These are phyloP conservation scores for Gamarada debralockiae DNA, from an alignment of 495 filamentous ascomycete genomes.

Conservation along the genomic window DNA sequence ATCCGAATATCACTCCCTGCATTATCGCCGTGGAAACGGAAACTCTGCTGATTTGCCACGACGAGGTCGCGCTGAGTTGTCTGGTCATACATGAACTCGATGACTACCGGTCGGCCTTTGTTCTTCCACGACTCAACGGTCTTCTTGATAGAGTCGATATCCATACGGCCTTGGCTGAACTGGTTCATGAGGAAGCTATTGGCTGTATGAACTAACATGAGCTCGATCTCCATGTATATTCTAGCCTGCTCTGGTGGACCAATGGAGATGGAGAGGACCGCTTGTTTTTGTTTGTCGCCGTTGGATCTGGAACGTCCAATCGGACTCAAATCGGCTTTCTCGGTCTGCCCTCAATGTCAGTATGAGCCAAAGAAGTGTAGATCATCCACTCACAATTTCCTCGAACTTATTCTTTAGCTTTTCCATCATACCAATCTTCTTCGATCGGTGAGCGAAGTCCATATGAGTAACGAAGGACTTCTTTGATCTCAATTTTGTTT, in stretches of 20 bases:
- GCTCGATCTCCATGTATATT: constrained; percentile 51
- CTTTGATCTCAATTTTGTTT: constrained; percentile 28
- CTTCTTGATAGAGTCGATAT: constrained; percentile 43
- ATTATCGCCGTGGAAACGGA: constrained; percentile 44
- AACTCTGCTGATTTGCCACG: constrained; percentile 40
- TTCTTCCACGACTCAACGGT: constrained; percentile 40
- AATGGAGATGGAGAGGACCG: constrained; percentile 40
- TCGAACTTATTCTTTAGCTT: constrained; percentile 46
- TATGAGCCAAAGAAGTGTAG: not conserved
- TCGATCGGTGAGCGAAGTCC: constrained; percentile 19
- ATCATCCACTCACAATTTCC: constrained; percentile 35
- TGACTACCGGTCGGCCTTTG: constrained; percentile 49
- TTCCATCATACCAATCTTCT: constrained; percentile 37
- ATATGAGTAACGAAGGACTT: constrained; percentile 3
- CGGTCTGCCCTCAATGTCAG: constrained; percentile 12
- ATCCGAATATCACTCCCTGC: constrained; percentile 36
- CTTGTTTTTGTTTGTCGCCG: not conserved
- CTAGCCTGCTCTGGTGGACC: constrained; percentile 41
- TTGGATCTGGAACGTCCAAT: not conserved
- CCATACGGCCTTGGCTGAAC: constrained; percentile 41
- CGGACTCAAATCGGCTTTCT: constrained; percentile 22
- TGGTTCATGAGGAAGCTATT: constrained; percentile 49
- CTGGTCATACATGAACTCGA: constrained; percentile 56
- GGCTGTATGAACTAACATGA: constrained; percentile 47
- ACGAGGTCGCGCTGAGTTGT: constrained; percentile 51